These are phyloP conservation scores for Sphaerulina musiva DNA, from an alignment of 2,329 filamentous ascomycete genomes.

Conservation along the genomic window DNA sequence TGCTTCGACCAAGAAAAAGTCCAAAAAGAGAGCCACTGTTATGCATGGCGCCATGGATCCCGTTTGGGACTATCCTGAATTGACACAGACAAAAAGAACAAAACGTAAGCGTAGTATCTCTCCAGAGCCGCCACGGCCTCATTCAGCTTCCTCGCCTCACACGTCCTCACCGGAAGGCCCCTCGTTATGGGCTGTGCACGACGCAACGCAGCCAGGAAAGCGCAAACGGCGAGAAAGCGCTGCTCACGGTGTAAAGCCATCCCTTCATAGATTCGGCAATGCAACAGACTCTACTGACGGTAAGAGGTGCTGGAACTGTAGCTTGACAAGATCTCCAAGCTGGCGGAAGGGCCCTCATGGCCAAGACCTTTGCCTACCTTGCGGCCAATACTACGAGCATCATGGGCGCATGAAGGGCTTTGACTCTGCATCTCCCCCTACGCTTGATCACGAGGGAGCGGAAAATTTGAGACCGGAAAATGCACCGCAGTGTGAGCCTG, in stretches of 20 bases:
- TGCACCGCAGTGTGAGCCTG: not conserved
- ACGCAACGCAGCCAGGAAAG: conserved; percentile 1
- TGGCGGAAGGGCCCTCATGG: conserved; percentile 29
- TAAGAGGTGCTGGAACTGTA: conserved; percentile 28
- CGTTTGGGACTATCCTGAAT: conserved; percentile 27
- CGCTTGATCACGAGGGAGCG: not conserved
- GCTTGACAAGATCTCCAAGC: conserved; percentile 18
- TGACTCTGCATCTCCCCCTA: conserved; percentile 20
- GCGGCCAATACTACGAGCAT: conserved; percentile 28
- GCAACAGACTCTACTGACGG: conserved; percentile 3
- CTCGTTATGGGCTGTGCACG: conserved; percentile 21
- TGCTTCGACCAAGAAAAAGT: conserved; percentile 13
- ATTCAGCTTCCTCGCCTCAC: conserved; percentile 8
- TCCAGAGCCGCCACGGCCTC: conserved; percentile 5
- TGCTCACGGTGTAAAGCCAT: not conserved
- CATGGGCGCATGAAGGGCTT: conserved; percentile 28
- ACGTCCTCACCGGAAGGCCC: conserved; percentile 13
- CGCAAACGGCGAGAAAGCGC: conserved; percentile 4
- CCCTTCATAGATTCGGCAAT: conserved; percentile 8
- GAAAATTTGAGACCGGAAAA: not conserved
- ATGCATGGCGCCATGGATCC: conserved; percentile 18
- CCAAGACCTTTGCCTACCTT: conserved; percentile 28
- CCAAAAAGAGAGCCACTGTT: conserved; percentile 6
- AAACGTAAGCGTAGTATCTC: conserved; percentile 15
- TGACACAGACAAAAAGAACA: conserved; percentile 8